A percentile compares a stretch with the other conserved stretches of the same genome.
phyloP scores from a whole-genome alignment of 2,329 filamentous ascomycete genomes.

The Colletotrichum scovillei region DNA sequence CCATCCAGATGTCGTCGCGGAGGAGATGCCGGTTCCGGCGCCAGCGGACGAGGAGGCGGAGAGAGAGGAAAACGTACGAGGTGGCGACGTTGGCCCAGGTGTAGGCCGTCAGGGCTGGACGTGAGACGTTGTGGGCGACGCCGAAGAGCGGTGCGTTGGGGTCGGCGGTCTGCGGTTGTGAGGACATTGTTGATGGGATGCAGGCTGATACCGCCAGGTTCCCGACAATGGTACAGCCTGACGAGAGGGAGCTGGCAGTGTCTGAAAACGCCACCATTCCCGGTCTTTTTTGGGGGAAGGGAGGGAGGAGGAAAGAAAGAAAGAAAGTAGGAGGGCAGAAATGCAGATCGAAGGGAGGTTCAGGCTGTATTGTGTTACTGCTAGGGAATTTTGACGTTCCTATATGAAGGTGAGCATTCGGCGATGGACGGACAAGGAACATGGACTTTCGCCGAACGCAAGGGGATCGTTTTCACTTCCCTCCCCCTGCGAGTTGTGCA shows the following conservation, averaged over 20 bases:
- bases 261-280: not conserved
- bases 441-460: not conserved
- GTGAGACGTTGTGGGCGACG: constrained; percentile 24
- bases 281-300: not conserved
- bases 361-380: not conserved
- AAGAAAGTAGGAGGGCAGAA: not conserved
- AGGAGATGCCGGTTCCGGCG: constrained; percentile 36
- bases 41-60: constrained; percentile 43
- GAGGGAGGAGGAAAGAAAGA: too few species aligned
- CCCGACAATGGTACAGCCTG: not conserved
- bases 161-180: not conserved
- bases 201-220: not conserved
- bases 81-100: constrained; percentile 43
- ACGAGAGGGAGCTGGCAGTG: not conserved
- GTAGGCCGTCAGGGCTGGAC: constrained; percentile 39
- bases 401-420: not conserved
- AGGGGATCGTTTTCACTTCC: not conserved
- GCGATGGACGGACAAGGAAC: not conserved
- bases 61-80: constrained; percentile 41
- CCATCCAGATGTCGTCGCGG: constrained; percentile 46
- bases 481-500: not conserved
- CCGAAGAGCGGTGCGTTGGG: constrained; percentile 33
- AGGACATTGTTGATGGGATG: not conserved
- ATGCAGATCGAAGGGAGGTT: not conserved
- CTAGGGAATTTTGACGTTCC: not conserved